Evolutionary conservation across 306 rosid genomes (phyloP), one percentile per base, ranked within the genome.

Genomic region (Cucumis hystrix): DNA sequence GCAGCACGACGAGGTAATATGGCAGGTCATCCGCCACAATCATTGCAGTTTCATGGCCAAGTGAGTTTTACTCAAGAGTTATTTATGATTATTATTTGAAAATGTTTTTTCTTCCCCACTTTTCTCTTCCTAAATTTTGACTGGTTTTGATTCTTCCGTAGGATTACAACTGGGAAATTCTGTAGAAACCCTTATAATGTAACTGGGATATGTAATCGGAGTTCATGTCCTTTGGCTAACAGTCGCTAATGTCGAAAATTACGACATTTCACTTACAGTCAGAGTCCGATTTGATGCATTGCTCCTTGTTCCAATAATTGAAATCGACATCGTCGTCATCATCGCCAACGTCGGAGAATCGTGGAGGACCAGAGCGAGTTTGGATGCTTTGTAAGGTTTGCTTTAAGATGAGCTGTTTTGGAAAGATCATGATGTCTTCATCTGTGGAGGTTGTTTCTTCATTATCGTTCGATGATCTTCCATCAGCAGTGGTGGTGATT

Each of bases 181-280:
- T 95, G 97, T 79, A 82, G 96, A 86, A 95, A 95, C 81, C 96
- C 91, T 6, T 94, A 94, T 70, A 94, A 92, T 60, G 87, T 89
- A 10, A 94, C 98, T 15, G 98, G 98, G 77, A 70, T 90, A 67
- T 95, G 98, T 37, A 95, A 95, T 74, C 93, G 97, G 63, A 95
- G 98, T 80, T 95, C 97, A 5, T 92, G 96, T 66, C 97, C 97
- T 63, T 82, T 92, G 39, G 97, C 97, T 79, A 92, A 92, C 79
- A 92, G 97, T 90, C 97, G 98, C 65, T 95, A 92, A n/a, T n/a
- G n/a, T n/a, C n/a, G n/a, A 64, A 64, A 64, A 4, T 1, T 10
- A 51, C n/a, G n/a, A 15, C 56, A 59, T 16, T 16, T 17, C 56
- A 80, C 96, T 92, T 89, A 92, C 96, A 92, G 73, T 92, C 97